Percentiles rank a stretch among this genome's conserved stretches.
These are phyloP conservation scores for Nemania sp. DNA, from an alignment of 2,329 filamentous ascomycete genomes.

Conservation along the genomic window DNA sequence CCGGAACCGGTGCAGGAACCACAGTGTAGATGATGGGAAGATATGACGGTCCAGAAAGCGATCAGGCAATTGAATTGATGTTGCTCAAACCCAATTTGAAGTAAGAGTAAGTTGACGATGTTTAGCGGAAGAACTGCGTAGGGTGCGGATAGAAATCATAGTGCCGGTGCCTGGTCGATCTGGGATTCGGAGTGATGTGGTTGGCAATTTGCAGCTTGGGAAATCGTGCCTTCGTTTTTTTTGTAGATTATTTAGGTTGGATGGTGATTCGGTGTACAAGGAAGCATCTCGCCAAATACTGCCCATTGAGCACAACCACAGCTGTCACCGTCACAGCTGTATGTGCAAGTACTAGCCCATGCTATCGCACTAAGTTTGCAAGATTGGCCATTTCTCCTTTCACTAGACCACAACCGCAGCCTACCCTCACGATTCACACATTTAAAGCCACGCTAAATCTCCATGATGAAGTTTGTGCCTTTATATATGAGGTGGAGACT, in stretches of 20 bases:
- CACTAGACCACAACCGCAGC: not conserved
- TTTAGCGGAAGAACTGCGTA: not conserved
- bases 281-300: slow-evolving; percentile 13
- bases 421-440: not conserved
- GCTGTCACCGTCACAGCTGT: slow-evolving; percentile 12
- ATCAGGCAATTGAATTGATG: slow-evolving; percentile 6
- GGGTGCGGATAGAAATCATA: slow-evolving; percentile 4
- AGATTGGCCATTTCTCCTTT: slow-evolving; percentile 1
- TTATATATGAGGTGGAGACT: not conserved
- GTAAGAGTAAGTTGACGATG: not conserved
- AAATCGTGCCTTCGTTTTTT: slow-evolving; percentile 9
- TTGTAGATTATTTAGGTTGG: not conserved
- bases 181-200: slow-evolving; percentile 4
- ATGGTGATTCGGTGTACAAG: not conserved
- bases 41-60: not conserved
- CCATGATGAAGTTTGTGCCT: not conserved
- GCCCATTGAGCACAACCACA: not conserved
- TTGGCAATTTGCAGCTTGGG: not conserved
- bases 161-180: slow-evolving; percentile 2
- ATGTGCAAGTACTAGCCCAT: not conserved
- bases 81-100: not conserved
- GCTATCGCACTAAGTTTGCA: not conserved
- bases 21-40: not conserved
- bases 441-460: not conserved
- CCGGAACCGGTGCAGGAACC: not conserved